Base-by-base conservation (phyloP, 2,329 filamentous ascomycete species). In the Arthrobotrys iridis region DNA sequence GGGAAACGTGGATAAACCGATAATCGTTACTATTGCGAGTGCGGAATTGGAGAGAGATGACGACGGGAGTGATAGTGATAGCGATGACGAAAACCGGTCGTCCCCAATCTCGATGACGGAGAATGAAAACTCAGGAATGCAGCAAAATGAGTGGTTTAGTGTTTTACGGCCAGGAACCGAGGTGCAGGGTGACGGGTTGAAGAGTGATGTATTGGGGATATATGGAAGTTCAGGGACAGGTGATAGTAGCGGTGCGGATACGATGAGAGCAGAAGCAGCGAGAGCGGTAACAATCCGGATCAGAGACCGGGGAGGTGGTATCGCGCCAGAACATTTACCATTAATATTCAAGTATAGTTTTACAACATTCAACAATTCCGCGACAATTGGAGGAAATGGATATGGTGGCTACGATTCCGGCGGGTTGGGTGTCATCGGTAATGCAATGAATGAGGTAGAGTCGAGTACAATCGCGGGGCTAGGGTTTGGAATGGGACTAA, bases 291-390 rank as follows among this genome's bases (percentile, higher is more conserved):
- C 95, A 0, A 96, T 99, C 79, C 89, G 95, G 22, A 97, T 99
- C 78, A 90, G 95, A 6, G 95, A 99, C 81, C 89, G 93, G n/a
- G 95, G 95, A 57, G 94, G 94, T 43, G 95, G 95, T 35, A 98
- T 99, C 66, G 87, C 89, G 0, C 92, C 93, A 0, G 91, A 93
- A 13, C 90, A 95, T 26, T 84, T 95, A 33, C 89, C 90, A 3
- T 90, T 94, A 78, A 93, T 99, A 71, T 99, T 95, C 93, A 93
- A 93, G 4, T 99, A 98, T 82, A 95, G 92, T 77, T 99, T 97
- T 82, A 97, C 94, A 18, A 99, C 95, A 0, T 98, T 98, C 82
- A 65, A 78, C n/a, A 60, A 41, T 40, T 41, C 65, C n/a, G 62
- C 57, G n/a, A 71, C 50, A 10, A 20, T 72, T 24, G 60, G 59